Evolutionary conservation across 352 stramenopile genomes (phyloP).

Genomic region (Hyphochytrium catenoides): DNA sequence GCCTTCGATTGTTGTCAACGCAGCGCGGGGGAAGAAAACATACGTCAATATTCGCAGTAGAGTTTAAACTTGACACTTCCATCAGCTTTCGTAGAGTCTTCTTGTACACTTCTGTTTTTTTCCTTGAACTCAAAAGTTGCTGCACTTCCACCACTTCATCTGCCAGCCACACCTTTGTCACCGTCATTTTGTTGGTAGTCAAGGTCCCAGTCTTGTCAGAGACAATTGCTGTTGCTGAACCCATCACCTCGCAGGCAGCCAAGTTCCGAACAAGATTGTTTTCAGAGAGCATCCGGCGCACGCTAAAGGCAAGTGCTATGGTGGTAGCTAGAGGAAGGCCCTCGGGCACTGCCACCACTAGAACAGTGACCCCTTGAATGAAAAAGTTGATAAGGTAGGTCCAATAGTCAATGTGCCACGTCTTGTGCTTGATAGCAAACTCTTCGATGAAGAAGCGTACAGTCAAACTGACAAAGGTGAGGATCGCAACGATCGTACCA

Average conservation of each 20-base stretch:
- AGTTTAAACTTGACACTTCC: no score
- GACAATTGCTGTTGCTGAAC: slow-evolving; percentile 83
- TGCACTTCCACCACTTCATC: slow-evolving; percentile 4
- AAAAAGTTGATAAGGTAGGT: slow-evolving; percentile 11
- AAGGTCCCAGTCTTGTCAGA: slow-evolving; percentile 94
- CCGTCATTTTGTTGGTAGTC: slow-evolving; percentile 91
- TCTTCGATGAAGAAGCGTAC: slow-evolving; percentile 1
- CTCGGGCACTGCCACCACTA: slow-evolving; percentile 25
- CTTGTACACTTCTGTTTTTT: no score
- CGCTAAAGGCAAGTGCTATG: slow-evolving; percentile 84
- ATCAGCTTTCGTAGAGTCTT: no score
- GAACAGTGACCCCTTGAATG: slow-evolving; percentile 1
- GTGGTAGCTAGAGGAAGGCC: slow-evolving; percentile 89
- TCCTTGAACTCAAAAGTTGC: no score
- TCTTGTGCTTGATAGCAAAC: slow-evolving; percentile 1
- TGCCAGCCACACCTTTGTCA: slow-evolving; percentile 61
- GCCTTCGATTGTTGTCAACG: no score
- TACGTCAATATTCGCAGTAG: no score
- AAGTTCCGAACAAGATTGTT: slow-evolving; percentile 69
- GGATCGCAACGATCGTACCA: not conserved
- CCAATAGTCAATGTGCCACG: not conserved
- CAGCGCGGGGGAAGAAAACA: no score
- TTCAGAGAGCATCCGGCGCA: slow-evolving; percentile 70
- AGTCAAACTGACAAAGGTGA: not conserved
- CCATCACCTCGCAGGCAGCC: slow-evolving; percentile 73